A percentile compares a stretch with the other conserved stretches of the same genome.
Conservation (phyloP, 2,329 filamentous ascomycete species). For the Boeremia lycopersici region DNA sequence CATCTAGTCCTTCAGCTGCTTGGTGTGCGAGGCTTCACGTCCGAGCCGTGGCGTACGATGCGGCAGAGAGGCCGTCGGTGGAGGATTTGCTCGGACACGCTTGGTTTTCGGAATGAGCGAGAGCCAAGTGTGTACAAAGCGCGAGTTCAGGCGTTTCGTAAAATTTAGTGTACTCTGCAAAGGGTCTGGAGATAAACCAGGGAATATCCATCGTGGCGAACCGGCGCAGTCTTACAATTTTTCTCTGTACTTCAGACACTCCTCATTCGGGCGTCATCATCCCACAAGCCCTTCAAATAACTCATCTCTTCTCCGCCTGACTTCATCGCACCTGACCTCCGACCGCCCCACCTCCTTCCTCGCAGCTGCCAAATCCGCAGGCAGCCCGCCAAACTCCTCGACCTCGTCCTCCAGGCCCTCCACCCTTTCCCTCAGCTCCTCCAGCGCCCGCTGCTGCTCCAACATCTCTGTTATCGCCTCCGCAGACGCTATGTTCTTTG, state of each 20-base stretch:
- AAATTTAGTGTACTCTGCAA: too few relatives aligned
- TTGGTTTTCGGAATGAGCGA: too few relatives aligned
- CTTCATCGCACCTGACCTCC: conserved; percentile 65
- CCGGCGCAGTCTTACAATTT: neutral
- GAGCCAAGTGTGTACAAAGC: too few relatives aligned
- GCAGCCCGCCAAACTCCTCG: conserved; percentile 71
- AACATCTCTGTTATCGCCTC: conserved; percentile 64
- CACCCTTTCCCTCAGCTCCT: conserved; percentile 63
- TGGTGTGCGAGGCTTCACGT: conserved; percentile 43
- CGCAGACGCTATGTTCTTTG: conserved; percentile 47
- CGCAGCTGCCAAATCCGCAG: conserved; percentile 72
- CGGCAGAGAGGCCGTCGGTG: too few relatives aligned
- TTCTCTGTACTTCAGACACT: neutral
- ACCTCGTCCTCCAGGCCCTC: conserved; percentile 67
- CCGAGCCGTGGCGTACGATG: conserved; percentile 2
- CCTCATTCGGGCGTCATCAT: conserved; percentile 2
- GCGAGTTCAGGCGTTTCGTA: too few relatives aligned
- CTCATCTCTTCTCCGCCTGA: conserved; percentile 69
- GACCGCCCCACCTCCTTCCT: conserved; percentile 72
- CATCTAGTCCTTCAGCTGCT: conserved; percentile 43
- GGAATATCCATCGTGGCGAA: too few relatives aligned
- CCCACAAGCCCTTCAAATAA: conserved; percentile 77
- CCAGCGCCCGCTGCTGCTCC: conserved; percentile 66
- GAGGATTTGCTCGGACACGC: too few relatives aligned
- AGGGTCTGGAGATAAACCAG: too few relatives aligned